Evolutionary conservation across 495 filamentous ascomycete species (phyloP).

Genomic region (Hyphodiscus hymeniophilus): DNA sequence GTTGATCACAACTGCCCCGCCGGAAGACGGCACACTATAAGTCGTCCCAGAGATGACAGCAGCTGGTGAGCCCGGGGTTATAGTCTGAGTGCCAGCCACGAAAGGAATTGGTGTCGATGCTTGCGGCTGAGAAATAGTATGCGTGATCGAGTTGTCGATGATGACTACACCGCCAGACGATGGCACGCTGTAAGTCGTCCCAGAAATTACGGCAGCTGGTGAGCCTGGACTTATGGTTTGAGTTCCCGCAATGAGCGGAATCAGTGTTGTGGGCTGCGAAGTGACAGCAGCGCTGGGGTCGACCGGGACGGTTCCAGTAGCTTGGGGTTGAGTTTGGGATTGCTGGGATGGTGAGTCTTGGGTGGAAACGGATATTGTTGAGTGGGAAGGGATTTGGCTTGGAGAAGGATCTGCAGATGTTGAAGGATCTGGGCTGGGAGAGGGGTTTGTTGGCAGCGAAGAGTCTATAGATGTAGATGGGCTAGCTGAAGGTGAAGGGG

Average conservation of each 20-base stretch:
- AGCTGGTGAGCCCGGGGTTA: not conserved
- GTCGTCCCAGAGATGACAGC: not conserved
- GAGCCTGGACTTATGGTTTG: constrained; percentile 2
- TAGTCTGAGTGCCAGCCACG: not conserved
- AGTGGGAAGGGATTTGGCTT: not conserved
- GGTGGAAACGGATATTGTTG: not conserved
- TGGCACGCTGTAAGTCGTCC: not conserved
- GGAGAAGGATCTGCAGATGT: no score
- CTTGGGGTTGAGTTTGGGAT: not conserved
- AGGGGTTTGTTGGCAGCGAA: not conserved
- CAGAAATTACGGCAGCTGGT: not conserved
- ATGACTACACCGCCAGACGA: not conserved
- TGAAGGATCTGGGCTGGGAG: not conserved
- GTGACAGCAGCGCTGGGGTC: not conserved
- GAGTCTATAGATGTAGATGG: not conserved
- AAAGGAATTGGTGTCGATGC: not conserved
- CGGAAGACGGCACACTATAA: not conserved
- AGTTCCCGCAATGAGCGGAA: not conserved
- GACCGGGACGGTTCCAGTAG: not conserved
- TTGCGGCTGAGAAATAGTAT: not conserved
- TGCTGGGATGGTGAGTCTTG: not conserved
- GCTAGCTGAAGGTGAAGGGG: no score
- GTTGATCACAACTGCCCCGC: no score
- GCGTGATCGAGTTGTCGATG: not conserved
- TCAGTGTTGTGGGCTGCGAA: not conserved